Base-by-base conservation (phyloP, 805 yeast genomes). In the Blastobotrys chiropterorum region DNA sequence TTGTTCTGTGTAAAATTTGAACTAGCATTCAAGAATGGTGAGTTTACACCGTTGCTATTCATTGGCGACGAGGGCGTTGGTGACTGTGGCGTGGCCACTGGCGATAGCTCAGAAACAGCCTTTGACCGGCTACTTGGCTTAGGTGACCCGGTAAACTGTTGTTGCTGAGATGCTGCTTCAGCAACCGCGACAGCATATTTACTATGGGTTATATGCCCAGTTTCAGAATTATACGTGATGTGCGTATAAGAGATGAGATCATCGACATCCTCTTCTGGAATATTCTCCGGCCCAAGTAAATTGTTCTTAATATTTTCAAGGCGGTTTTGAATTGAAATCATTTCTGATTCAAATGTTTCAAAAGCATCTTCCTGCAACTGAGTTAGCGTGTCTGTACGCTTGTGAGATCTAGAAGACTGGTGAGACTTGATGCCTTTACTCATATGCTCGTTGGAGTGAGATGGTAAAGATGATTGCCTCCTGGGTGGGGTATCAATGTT, bases 201-300 rank as follows among this genome's bases (percentile, higher is more conserved):
- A 11, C 42, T 30, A 2, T 41, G 42, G n/a, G 51, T 48, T 20
- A 48, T 48, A 30, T 41, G 46, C 4, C 39, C 45, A 6, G 46
- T 48, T n/a, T 48, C 51, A 4, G 47, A 26, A 31, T 48, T 48
- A 26, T 15, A 48, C 11, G 41, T 43, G 19, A 48, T 16, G n/a
- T 17, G 16, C 3, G 51, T 48, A 19, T 43, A 20, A 21, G 46
- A 17, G 19, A 43, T 30, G 14, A 21, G 31, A 17, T 30, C 42
- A 6, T 48, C 46, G n/a, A 48, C 2, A 13, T 48, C 46, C 7
- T 42, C 30, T 21, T 26, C 20, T 21, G 40, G 46, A 8, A 48
- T 19, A 42, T 42, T 20, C 15, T 44, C 47, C 3, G 47, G 39
- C 4, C 19, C 47, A 13, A 17, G 46, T n/a, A 21, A 13, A 19